Evolutionary conservation across 495 filamentous ascomycete species (phyloP).

Genomic region (Penicillium ochrochloron): DNA sequence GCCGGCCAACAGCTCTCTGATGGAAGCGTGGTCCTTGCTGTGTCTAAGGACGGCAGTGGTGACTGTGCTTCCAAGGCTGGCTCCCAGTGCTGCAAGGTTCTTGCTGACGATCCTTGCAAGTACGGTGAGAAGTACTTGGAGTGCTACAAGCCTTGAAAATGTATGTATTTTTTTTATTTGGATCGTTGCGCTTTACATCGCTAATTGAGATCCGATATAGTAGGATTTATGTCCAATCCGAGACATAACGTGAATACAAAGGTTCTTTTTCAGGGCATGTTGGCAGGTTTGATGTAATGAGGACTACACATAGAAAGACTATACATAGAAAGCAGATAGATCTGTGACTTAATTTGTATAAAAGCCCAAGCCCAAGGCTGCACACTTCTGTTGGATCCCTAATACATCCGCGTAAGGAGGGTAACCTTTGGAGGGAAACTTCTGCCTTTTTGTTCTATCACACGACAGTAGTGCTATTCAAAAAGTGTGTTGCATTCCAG

Average conservation of each 20-base stretch:
- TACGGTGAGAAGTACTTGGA: constrained; percentile 24
- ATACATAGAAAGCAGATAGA: no score
- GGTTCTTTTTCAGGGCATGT: no score
- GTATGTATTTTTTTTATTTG: not conserved
- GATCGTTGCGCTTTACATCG: not conserved
- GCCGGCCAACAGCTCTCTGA: constrained; percentile 16
- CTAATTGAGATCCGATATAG: not conserved
- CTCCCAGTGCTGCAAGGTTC: constrained; percentile 13
- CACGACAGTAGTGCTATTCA: not conserved
- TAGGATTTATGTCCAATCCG: not conserved
- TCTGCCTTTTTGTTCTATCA: not conserved
- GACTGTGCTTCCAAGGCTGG: constrained; percentile 17
- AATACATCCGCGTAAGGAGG: not conserved
- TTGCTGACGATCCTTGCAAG: constrained; percentile 16
- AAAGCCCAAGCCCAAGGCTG: no score
- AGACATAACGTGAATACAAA: no score
- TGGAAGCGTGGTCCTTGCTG: constrained; percentile 15
- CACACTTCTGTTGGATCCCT: not conserved
- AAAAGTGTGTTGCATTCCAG: constrained; percentile 25
- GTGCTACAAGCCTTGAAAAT: constrained; percentile 14
- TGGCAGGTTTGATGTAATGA: no score
- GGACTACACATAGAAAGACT: no score
- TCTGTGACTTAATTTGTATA: no score
- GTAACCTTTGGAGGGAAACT: no score
- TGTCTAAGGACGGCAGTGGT: constrained; percentile 18